phyloP scores from a whole-genome alignment of 2,329 filamentous ascomycete species.

The Monilinia laxa region DNA sequence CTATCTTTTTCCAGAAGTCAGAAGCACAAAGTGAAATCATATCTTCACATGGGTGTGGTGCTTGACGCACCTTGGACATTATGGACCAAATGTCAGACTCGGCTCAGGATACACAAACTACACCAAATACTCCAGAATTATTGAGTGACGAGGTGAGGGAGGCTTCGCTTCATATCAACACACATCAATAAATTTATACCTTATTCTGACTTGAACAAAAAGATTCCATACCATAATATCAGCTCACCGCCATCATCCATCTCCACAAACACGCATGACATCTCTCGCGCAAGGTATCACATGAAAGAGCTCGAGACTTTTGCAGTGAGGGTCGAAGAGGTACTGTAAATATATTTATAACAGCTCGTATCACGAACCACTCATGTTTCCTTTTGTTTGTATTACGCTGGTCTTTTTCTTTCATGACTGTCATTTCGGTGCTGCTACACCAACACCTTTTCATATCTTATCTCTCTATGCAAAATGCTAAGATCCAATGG shows the following conservation, averaged over 20 bases:
- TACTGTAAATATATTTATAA: conserved; percentile 11
- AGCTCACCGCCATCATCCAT: conserved; percentile 24
- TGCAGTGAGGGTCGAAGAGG: conserved; percentile 26
- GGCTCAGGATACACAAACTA: conserved; percentile 19
- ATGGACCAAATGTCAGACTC: conserved; percentile 23
- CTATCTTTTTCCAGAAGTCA: neutral
- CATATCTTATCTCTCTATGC: conserved; percentile 13
- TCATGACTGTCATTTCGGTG: neutral
- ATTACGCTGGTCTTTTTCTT: conserved; percentile 15
- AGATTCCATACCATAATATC: conserved; percentile 11
- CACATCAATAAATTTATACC: neutral
- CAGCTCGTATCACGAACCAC: conserved; percentile 18
- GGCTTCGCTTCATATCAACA: conserved; percentile 5
- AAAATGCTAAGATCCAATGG: conserved; percentile 24
- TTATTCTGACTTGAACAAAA: conserved; percentile 16
- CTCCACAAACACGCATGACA: conserved; percentile 27
- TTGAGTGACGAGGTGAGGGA: conserved; percentile 23
- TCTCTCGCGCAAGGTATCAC: conserved; percentile 26
- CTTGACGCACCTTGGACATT: conserved; percentile 20
- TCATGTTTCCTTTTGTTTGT: conserved; percentile 11
- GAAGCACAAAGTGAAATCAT: neutral
- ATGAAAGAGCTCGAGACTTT: conserved; percentile 26
- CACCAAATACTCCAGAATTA: conserved; percentile 22
- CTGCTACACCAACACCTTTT: conserved; percentile 2
- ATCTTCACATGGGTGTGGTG: conserved; percentile 23